These are phyloP conservation scores for Smallanthus sonchifolius DNA, from an alignment of 129 eudicot genomes.

Conservation along the genomic window DNA sequence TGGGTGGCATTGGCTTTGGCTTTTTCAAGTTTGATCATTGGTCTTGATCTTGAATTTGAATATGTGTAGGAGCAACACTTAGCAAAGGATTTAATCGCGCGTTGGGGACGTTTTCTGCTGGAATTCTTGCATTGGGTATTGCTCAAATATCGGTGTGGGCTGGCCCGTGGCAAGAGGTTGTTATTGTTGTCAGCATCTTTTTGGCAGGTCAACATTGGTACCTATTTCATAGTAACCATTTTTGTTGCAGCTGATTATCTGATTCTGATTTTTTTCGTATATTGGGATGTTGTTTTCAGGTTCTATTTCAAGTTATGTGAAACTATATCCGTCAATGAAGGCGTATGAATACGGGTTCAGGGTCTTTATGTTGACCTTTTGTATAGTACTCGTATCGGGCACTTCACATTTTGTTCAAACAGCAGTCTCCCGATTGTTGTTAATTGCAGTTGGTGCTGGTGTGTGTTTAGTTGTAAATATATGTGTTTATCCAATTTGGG, in stretches of 20 bases:
- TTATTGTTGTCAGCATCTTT: constrained; percentile 81
- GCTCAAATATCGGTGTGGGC: constrained; percentile 62
- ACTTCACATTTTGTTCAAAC: constrained; percentile 63
- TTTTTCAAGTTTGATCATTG: not conserved
- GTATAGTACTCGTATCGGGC: constrained; percentile 84
- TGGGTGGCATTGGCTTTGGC: constrained; percentile 1
- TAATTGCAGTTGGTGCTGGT: constrained; percentile 76
- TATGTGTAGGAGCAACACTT: constrained; percentile 69
- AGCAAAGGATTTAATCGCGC: constrained; percentile 94
- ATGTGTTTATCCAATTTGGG: constrained; percentile 89
- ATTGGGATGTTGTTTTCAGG: constrained; percentile 40
- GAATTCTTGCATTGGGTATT: constrained; percentile 64
- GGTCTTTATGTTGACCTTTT: constrained; percentile 79
- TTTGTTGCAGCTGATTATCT: too few relatives aligned
- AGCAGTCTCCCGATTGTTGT: constrained; percentile 75
- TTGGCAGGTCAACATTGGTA: constrained; percentile 43
- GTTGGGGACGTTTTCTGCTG: constrained; percentile 86
- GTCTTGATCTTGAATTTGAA: constrained; percentile 5
- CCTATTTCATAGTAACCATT: not conserved
- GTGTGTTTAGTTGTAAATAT: constrained; percentile 69
- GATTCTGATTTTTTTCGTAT: too few relatives aligned
- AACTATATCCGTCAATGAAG: constrained; percentile 78
- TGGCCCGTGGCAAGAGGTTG: constrained; percentile 58
- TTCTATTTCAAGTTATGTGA: constrained; percentile 62
- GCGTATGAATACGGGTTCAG: constrained; percentile 86